Evolutionary conservation across 1,139 yeast species (phyloP).

Genomic region (Kodamaea derodonti): DNA sequence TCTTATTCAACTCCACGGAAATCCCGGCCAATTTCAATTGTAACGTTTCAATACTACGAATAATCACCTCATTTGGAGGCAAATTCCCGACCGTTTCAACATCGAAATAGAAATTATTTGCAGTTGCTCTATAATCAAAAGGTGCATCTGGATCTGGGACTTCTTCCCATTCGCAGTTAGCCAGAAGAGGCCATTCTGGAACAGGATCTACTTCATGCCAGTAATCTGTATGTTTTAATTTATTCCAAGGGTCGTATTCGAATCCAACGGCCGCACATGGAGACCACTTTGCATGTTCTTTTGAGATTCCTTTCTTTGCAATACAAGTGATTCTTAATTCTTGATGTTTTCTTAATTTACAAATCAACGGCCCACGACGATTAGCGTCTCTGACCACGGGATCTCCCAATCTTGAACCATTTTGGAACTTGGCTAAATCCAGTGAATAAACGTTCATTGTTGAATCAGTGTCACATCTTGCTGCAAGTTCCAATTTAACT

Average conservation of each 20-base stretch:
- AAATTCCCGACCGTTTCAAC: constrained; percentile 91
- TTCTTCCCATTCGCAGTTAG: constrained; percentile 94
- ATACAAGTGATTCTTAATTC: constrained; percentile 85
- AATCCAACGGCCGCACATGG: constrained; percentile 97
- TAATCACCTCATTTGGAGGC: constrained; percentile 83
- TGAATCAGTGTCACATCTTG: constrained; percentile 82
- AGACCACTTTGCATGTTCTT: constrained; percentile 98
- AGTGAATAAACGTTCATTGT: constrained; percentile 88
- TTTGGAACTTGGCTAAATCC: constrained; percentile 61
- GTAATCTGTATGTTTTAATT: constrained; percentile 87
- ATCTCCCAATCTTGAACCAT: constrained; percentile 58
- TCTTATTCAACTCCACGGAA: constrained; percentile 73
- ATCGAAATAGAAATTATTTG: constrained; percentile 76
- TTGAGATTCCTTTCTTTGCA: constrained; percentile 96
- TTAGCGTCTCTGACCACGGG: constrained; percentile 81
- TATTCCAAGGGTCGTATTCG: constrained; percentile 99
- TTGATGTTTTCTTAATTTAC: constrained; percentile 91
- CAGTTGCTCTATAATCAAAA: constrained; percentile 82
- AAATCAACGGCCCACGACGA: constrained; percentile 79
- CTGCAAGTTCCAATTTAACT: constrained; percentile 80
- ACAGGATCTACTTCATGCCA: constrained; percentile 93
- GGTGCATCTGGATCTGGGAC: constrained; percentile 86
- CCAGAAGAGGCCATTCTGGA: constrained; percentile 88
- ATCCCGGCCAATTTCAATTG: constrained; percentile 91
- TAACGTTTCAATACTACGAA: constrained; percentile 76